Evolutionary conservation across 169 alveolate species (phyloP).

Genomic region (Plasmodium cynomolgi): DNA sequence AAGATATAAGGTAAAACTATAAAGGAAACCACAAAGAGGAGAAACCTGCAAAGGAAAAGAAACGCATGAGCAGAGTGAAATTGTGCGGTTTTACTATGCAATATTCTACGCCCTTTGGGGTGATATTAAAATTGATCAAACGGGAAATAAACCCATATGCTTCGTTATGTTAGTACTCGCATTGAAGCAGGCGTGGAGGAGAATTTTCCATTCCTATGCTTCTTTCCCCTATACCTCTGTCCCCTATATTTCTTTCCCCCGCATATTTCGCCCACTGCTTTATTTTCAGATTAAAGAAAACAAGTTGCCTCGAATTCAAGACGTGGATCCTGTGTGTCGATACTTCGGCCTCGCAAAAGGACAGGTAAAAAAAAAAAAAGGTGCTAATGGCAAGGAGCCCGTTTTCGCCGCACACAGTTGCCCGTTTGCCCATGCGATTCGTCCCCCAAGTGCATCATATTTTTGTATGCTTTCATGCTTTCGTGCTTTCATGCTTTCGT

Average conservation of each 20-base stretch:
- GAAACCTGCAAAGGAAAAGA: background rate
- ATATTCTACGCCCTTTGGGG: background rate
- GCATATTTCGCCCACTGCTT: background rate
- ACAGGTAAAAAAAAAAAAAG: slow-evolving; percentile 82
- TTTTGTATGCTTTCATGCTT: background rate
- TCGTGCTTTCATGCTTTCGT: background rate
- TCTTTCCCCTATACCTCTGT: background rate
- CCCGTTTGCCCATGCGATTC: background rate
- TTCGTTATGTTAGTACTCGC: background rate
- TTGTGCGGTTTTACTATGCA: background rate
- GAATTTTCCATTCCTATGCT: background rate
- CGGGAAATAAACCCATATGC: background rate
- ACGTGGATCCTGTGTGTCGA: slow-evolving; percentile 97
- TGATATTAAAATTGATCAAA: background rate
- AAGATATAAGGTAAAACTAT: slow-evolving; percentile 89
- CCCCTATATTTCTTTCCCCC: background rate
- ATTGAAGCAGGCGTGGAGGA: background rate
- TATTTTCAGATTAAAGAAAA: slow-evolving; percentile 91
- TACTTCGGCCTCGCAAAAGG: slow-evolving; percentile 95
- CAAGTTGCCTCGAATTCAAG: slow-evolving; percentile 96
- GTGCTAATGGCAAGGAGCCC: background rate
- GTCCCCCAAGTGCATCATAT: background rate
- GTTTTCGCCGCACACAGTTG: background rate
- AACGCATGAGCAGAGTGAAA: background rate
- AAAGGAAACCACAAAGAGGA: background rate